A percentile compares a stretch with the other conserved stretches of the same genome.
These are phyloP conservation scores for Psilocybe mexicana DNA, from an alignment of 1,284 basidiomycete genomes.

Conservation along the genomic window DNA sequence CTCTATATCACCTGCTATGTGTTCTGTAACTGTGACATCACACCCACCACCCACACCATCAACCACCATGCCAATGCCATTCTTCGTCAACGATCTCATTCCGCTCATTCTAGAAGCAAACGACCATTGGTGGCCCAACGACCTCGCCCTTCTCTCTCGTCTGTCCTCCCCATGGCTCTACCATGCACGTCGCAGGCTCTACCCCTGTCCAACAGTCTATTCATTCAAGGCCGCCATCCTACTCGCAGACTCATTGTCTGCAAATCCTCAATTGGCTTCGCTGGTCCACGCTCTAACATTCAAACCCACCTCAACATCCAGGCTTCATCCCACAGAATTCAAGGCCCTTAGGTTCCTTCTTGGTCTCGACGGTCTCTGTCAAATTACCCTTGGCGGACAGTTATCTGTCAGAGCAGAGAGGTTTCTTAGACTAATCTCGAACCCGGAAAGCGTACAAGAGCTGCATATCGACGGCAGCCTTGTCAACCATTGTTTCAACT, in stretches of 20 bases:
- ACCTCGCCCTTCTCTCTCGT: constrained; percentile 46
- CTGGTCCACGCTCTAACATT: constrained; percentile 47
- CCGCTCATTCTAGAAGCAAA: constrained; percentile 48
- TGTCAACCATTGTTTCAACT: constrained; percentile 23
- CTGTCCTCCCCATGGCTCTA: constrained; percentile 50
- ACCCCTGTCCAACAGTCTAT: constrained; percentile 41
- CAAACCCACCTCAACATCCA: constrained; percentile 31
- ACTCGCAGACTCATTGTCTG: constrained; percentile 43
- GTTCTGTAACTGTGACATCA: constrained; percentile 20
- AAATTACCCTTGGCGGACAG: constrained; percentile 47
- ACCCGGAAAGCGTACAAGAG: constrained; percentile 41
- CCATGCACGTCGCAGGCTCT: constrained; percentile 46
- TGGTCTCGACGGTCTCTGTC: constrained; percentile 39
- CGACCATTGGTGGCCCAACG: constrained; percentile 55
- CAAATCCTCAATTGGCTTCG: constrained; percentile 35
- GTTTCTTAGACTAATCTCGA: constrained; percentile 43
- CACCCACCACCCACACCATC: constrained; percentile 6
- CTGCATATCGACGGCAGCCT: constrained; percentile 47
- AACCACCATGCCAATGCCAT: constrained; percentile 10
- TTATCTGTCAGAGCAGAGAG: constrained; percentile 46
- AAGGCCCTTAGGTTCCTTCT: constrained; percentile 43
- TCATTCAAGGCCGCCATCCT: constrained; percentile 43
- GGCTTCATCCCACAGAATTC: constrained; percentile 32
- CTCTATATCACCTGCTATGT: constrained; percentile 6
- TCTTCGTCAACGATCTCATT: constrained; percentile 52